A percentile compares a stretch with the other conserved stretches of the same genome.
phyloP scores from a whole-genome alignment of 306 rosid species.

The Macrotyloma uniflorum region DNA sequence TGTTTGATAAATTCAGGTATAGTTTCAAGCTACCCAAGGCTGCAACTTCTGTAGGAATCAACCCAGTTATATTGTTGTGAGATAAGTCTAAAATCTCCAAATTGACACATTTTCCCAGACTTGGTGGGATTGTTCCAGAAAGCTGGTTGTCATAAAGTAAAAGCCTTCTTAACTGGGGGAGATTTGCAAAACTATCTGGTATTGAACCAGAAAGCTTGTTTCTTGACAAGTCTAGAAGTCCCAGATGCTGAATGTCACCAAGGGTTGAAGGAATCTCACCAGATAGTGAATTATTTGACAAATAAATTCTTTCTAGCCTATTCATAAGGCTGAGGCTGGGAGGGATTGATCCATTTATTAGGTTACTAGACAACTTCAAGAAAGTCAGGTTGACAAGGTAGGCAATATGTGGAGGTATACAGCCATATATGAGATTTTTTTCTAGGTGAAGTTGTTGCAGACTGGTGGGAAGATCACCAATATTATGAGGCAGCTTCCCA shows the following conservation, averaged over 20 bases:
- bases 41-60: constrained; percentile 81
- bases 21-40: constrained; percentile 87
- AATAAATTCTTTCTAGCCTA: constrained; percentile 71
- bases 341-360: constrained; percentile 80
- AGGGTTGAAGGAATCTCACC: constrained; percentile 83
- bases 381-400: constrained; percentile 78
- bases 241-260: constrained; percentile 68
- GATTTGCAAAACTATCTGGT: constrained; percentile 84
- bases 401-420: constrained; percentile 77
- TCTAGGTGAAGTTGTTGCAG: constrained; percentile 69
- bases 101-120: constrained; percentile 79
- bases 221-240: constrained; percentile 81
- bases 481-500: constrained; percentile 72
- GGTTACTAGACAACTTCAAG: constrained; percentile 79
- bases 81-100: constrained; percentile 89
- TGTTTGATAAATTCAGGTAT: constrained; percentile 78
- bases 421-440: constrained; percentile 67
- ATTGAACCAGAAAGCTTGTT: constrained; percentile 83
- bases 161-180: constrained; percentile 80
- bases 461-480: constrained; percentile 74
- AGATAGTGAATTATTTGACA: constrained; percentile 80
- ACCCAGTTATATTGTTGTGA: constrained; percentile 65
- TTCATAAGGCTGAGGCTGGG: constrained; percentile 53
- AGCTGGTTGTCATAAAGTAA: constrained; percentile 73
- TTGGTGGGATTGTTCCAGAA: constrained; percentile 77